Evolutionary conservation across 192 early-diverging fungal species (phyloP).

Genomic region (Coemansia sp.): DNA sequence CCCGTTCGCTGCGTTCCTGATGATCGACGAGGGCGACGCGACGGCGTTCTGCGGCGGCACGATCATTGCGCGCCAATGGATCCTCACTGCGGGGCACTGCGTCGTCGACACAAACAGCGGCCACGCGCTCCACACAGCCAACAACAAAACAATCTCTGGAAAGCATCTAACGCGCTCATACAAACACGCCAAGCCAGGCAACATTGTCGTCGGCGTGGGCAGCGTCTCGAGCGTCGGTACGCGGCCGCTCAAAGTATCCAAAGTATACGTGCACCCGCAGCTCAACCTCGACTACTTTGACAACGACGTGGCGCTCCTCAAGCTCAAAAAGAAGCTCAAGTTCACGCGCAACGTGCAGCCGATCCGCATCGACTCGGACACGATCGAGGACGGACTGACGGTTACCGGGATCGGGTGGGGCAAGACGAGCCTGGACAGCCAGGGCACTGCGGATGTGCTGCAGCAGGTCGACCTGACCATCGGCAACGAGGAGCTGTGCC

Average conservation of each 20-base stretch:
- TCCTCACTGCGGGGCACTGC: conserved; percentile 55
- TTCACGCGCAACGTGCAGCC: conserved; percentile 36
- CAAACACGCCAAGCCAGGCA: neutral
- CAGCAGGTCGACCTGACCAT: conserved; percentile 30
- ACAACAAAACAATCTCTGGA: too few relatives aligned
- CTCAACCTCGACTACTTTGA: conserved; percentile 47
- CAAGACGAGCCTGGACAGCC: conserved; percentile 22
- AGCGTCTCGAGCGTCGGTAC: conserved; percentile 12
- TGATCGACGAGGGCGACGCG: conserved; percentile 34
- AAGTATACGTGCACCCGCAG: conserved; percentile 34
- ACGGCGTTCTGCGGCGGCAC: conserved; percentile 50
- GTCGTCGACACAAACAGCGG: conserved; percentile 27
- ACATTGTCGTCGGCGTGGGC: conserved; percentile 40
- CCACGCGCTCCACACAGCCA: conserved; percentile 9
- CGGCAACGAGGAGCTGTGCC: conserved; percentile 32
- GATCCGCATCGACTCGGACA: conserved; percentile 31
- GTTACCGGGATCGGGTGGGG: conserved; percentile 53
- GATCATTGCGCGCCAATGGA: conserved; percentile 39
- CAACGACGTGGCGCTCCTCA: conserved; percentile 54
- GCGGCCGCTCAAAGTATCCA: conserved; percentile 12
- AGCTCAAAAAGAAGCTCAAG: conserved; percentile 36
- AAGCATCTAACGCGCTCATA: too few relatives aligned
- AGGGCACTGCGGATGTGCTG: conserved; percentile 18
- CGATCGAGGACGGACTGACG: conserved; percentile 17
- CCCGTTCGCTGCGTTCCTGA: conserved; percentile 47